Conservation (phyloP, 176 grass and related monocot genomes). For the Carex kokanica region DNA sequence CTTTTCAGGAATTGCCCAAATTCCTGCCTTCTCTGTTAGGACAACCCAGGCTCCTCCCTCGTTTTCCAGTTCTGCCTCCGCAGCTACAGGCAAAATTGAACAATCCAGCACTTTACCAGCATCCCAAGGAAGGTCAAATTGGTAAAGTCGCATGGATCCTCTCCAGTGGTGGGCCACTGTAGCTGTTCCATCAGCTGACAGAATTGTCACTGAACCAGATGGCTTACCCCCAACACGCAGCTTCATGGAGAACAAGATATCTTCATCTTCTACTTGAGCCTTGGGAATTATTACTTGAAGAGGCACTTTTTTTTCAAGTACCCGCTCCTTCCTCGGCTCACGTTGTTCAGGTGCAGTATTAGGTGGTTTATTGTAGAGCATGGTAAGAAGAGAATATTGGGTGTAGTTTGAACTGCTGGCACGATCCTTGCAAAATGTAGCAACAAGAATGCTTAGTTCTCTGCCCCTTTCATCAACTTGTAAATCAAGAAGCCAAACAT, state of each 20-base stretch:
- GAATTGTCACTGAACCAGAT: slow-evolving; percentile 80
- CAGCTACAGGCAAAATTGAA: slow-evolving; percentile 70
- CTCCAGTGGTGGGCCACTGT: slow-evolving; percentile 85
- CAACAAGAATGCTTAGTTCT: slow-evolving; percentile 88
- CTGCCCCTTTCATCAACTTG: slow-evolving; percentile 72
- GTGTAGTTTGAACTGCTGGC: slow-evolving; percentile 92
- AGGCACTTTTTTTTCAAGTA: slow-evolving; percentile 97
- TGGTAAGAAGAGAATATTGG: slow-evolving; percentile 89
- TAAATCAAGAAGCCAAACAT: slow-evolving; percentile 98
- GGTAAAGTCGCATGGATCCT: slow-evolving; percentile 87
- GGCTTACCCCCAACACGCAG: slow-evolving; percentile 86
- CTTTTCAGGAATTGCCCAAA: slow-evolving; percentile 97
- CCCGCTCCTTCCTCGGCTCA: slow-evolving; percentile 45
- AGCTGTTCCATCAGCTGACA: slow-evolving; percentile 95
- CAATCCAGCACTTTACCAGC: slow-evolving; percentile 91
- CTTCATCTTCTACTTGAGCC: slow-evolving; percentile 80
- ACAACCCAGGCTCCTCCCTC: slow-evolving; percentile 97
- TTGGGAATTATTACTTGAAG: slow-evolving; percentile 93
- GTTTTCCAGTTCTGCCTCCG: slow-evolving; percentile 60
- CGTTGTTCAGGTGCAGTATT: slow-evolving; percentile 49
- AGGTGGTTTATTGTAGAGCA: slow-evolving; percentile 65
- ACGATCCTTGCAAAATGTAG: slow-evolving; percentile 97
- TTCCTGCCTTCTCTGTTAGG: slow-evolving; percentile 87
- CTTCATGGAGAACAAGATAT: slow-evolving; percentile 73
- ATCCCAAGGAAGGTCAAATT: slow-evolving; percentile 96